Evolutionary conservation across 208 protist species (phyloP), one percentile per base, ranked within the genome.

Genomic region (Trypanosoma scelopori): DNA sequence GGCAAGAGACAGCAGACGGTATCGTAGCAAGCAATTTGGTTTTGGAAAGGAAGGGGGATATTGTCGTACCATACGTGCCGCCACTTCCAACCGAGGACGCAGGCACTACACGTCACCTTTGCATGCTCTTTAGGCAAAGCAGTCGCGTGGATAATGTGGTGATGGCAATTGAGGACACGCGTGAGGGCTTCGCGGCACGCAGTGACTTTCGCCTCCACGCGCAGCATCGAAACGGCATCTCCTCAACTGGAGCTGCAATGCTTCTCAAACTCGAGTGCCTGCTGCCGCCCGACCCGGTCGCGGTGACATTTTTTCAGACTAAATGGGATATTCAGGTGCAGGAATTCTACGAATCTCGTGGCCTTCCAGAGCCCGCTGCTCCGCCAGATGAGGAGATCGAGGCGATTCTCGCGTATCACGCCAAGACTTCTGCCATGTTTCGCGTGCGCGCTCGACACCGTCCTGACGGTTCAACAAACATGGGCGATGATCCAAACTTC

Each of bases 301-400:
- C 86, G 1, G 81, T 81, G 16, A 96, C 85, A 7, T 89, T 97
- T 65, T 93, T 97, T 70, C 84, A 88, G 18, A 97, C 92, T 12
- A 91, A 84, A 72, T 97, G 92, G 89, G 92, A 97, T 58, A 97
- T 97, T 59, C 89, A 95, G 47, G 92, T 97, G 37, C 92, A 97
- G 74, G 89, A 97, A 75, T 97, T 82, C 68, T 97, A 97, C 69
- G 85, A 92, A 57, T 65, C 62, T 28, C 45, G 78, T n/a, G 82
- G 76, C 5, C 53, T 92, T 32, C 76, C 79, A 1, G 89, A 97
- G 66, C 92, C 92, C 3, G 87, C 87, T 4, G 74, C 78, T 23
- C 86, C 87, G 16, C 56, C 87, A 5, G 89, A 93, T 59, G 82
- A 88, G 47, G 81, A 90, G 61, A 71, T 93, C 13, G 82, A 91